Evolutionary conservation across 768 basidiomycete genomes (phyloP), one percentile per base, ranked within the genome.

Genomic region (Asterophora lycoperdoides): DNA sequence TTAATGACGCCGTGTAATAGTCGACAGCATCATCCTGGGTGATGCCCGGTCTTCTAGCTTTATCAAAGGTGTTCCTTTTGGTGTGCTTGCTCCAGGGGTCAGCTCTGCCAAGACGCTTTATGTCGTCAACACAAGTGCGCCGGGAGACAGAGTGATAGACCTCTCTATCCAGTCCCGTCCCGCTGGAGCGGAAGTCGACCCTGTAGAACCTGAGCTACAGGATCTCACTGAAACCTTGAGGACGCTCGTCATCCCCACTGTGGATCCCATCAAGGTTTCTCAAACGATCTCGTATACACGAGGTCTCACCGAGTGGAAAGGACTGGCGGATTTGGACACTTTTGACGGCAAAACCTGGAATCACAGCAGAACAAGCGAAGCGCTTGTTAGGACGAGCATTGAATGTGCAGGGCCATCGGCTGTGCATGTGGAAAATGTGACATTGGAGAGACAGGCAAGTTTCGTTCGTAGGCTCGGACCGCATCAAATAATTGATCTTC

Each of bases 81-180:
- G 92, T 11, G 61, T 66, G 1, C 63, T 95, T 15, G 55, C 69
- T 1, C 80, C 88, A 0, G 84, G 85, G 1, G 73, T 70, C 1
- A 78, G 71, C 30, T 70, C 70, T 2, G 55, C 73, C 41, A 90
- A 86, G 63, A 84, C 80, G 8, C 60, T 97, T 32, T 71, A 75
- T 56, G 69, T 95, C 30, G 65, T 72, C 34, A 82, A 77, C 56
- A 71, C 74, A 0, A 85, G 89, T 11, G 77, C 75, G 1, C 69
- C 78, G 1, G 89, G 87, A 1, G 80, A 87, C 44, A 78, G 92
- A 37, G 74, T 81, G 37, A 64, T 96, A 46, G 93, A 96, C 60
- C 70, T 95, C 30, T 93, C 91, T 0, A 68, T 94, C 30, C 85
- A 84, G 48, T 84, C 89, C 8, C 72, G 70, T 18, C 60, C 75